Base-by-base conservation (phyloP, 257 asterid species). In the Solanum virginianum region DNA sequence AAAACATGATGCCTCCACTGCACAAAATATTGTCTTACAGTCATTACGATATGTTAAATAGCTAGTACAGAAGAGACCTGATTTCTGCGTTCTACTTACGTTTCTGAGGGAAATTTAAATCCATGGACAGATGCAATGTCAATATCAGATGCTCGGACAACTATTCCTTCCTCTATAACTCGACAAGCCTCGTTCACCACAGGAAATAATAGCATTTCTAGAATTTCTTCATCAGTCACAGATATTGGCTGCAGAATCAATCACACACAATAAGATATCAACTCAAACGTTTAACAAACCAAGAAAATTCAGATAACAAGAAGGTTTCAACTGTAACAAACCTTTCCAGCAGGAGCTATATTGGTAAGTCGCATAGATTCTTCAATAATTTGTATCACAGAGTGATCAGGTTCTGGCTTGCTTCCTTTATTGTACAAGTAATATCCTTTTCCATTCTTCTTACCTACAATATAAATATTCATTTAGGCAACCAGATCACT, bases 121-220 rank as follows among this genome's bases (percentile, higher is more conserved):
- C 89, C 90, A 18, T 55, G 82, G 59, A 84, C 74, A 71, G 89
- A 88, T 57, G 86, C 87, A 63, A 88, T 65, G 39, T 88, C 90
- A 47, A 86, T 47, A 26, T 86, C 87, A 20, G 90, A 88, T 68
- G 85, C 85, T 65, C 57, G 85, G 29, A 68, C 70, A 51, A 80
- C 84, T 12, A 81, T 41, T 51, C 89, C 89, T 66, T 86, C 89
- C 41, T 68, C 90, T 26, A 81, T 70, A 11, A 88, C 69, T 26
- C 84, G 87, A 84, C 86, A 84, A 51, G 90, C 86, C 86, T 86
- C 89, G 36, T 88, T 88, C 72, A 88, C 81, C 74, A 86, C 89
- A 1, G 89, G 88, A 17, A 88, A 86, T 47, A 88, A 80, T 24
- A 86, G 66, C 90, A 88, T 88, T 84, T 63, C 79, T 18, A 82